These are phyloP conservation scores for Ashbya aceris DNA, from an alignment of 1,139 yeast species.

Conservation along the genomic window DNA sequence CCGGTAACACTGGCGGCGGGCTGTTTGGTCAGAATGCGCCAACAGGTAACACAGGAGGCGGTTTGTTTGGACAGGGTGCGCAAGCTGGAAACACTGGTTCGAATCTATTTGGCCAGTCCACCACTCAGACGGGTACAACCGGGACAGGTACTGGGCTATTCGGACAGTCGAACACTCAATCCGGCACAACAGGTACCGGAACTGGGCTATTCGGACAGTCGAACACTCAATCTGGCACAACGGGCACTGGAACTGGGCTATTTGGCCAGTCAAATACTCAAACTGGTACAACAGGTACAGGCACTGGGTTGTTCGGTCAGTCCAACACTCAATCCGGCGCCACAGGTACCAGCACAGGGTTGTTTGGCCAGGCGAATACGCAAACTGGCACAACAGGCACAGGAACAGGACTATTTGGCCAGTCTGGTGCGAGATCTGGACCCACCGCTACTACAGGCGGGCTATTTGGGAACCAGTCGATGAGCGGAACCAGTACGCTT, in stretches of 20 bases:
- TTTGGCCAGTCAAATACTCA: slow-evolving; percentile 24
- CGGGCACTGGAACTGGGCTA: slow-evolving; percentile 9
- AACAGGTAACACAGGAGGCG: slow-evolving; percentile 1
- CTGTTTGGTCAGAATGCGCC: slow-evolving; percentile 26
- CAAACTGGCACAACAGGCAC: neutral
- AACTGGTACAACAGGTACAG: slow-evolving; percentile 15
- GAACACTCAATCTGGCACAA: slow-evolving; percentile 7
- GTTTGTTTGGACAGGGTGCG: slow-evolving; percentile 14
- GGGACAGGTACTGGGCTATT: slow-evolving; percentile 13
- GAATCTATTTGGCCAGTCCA: slow-evolving; percentile 25
- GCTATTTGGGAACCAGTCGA: no score
- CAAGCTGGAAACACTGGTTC: slow-evolving; percentile 8
- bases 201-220: slow-evolving; percentile 14
- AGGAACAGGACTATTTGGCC: neutral
- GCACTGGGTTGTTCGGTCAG: slow-evolving; percentile 32
- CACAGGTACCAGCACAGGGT: slow-evolving; percentile 20
- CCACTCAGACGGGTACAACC: neutral
- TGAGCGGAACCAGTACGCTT: slow-evolving; percentile 6
- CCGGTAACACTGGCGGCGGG: slow-evolving; percentile 20
- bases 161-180: slow-evolving; percentile 9
- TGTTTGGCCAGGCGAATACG: slow-evolving; percentile 26
- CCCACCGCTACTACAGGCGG: no score
- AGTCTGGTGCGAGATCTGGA: no score
- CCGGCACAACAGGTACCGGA: slow-evolving; percentile 8
- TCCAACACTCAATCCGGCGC: slow-evolving; percentile 16